Percentiles rank a stretch among this genome's conserved stretches.
Conservation (phyloP, 2,329 filamentous ascomycete species). For the Knoxdaviesia capensis region DNA sequence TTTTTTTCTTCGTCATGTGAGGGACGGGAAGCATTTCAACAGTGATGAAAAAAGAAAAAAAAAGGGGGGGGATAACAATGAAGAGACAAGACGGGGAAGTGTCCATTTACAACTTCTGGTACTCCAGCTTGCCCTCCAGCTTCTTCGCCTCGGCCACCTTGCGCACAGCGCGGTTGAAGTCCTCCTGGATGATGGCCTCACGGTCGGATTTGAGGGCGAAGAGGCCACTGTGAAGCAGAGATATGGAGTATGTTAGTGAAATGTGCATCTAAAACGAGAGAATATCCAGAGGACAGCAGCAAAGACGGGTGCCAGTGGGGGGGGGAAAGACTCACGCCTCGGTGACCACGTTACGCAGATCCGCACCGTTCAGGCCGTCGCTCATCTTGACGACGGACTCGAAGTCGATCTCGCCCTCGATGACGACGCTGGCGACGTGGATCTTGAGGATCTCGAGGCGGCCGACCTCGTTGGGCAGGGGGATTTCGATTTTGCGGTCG, state of each 20-base stretch:
- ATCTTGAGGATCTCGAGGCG: conserved; percentile 97
- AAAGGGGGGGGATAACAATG: not conserved
- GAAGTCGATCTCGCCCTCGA: conserved; percentile 92
- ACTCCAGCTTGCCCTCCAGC: conserved; percentile 91
- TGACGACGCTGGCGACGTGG: conserved; percentile 66
- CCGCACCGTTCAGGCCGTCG: conserved; percentile 90
- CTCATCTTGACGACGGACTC: conserved; percentile 99
- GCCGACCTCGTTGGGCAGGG: conserved; percentile 89
- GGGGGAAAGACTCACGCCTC: conserved; percentile 62
- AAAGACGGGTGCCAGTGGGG: not conserved
- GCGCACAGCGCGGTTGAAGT: conserved; percentile 97
- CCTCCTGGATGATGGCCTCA: conserved; percentile 90
- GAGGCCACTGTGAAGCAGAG: conserved; percentile 42
- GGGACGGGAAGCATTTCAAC: not conserved
- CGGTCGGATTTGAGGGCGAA: conserved; percentile 98
- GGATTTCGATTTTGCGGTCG: conserved; percentile 96
- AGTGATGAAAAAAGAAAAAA: not conserved
- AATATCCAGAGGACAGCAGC: not conserved
- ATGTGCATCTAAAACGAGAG: conserved; percentile 7
- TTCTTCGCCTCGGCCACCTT: conserved; percentile 98
- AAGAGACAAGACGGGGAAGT: too few relatives aligned
- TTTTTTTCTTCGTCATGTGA: not conserved
- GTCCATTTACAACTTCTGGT: conserved; percentile 62
- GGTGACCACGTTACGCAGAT: conserved; percentile 92
- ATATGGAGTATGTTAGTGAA: conserved; percentile 8